Evolutionary conservation across 2,329 filamentous ascomycete genomes (phyloP).

Genomic region (Bimuria novae-zelandiae): DNA sequence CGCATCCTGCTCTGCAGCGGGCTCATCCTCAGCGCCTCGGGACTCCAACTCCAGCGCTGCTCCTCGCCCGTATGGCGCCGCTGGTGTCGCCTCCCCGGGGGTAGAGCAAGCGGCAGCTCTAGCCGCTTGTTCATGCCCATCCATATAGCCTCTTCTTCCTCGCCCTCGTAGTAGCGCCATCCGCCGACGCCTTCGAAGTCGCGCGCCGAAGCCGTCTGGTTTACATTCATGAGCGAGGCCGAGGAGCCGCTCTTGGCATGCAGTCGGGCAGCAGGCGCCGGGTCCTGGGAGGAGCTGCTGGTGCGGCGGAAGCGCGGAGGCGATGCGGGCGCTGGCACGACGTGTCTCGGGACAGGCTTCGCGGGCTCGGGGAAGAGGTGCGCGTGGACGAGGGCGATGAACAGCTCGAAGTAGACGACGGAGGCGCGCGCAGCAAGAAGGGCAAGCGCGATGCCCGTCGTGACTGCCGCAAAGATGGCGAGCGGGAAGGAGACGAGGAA

Average conservation of each 20-base stretch:
- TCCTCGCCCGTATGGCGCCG: conserved; percentile 39
- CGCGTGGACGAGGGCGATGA: conserved; percentile 45
- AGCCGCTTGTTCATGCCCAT: conserved; percentile 51
- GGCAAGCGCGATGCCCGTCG: conserved; percentile 45
- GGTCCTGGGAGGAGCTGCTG: conserved; percentile 28
- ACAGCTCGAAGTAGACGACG: conserved; percentile 50
- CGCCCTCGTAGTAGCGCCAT: conserved; percentile 43
- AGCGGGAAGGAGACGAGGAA: conserved; percentile 47
- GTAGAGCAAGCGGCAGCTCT: conserved; percentile 41
- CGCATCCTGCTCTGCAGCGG: conserved; percentile 47
- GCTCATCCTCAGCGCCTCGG: conserved; percentile 45
- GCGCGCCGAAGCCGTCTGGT: conserved; percentile 30
- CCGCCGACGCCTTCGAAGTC: conserved; percentile 53
- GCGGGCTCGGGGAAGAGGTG: conserved; percentile 37
- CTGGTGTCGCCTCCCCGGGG: conserved; percentile 31
- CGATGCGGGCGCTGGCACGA: conserved; percentile 21
- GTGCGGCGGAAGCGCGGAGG: conserved; percentile 33
- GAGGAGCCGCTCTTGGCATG: conserved; percentile 40
- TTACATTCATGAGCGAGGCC: conserved; percentile 39
- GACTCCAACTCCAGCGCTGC: conserved; percentile 34
- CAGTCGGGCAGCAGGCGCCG: conserved; percentile 20
- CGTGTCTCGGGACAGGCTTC: conserved; percentile 23
- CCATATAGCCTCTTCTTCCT: conserved; percentile 51
- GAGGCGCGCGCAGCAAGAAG: conserved; percentile 47
- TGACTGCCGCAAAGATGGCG: conserved; percentile 44